These are phyloP conservation scores for Penicillium riverlandense DNA, from an alignment of 495 filamentous ascomycete species.

Conservation along the genomic window DNA sequence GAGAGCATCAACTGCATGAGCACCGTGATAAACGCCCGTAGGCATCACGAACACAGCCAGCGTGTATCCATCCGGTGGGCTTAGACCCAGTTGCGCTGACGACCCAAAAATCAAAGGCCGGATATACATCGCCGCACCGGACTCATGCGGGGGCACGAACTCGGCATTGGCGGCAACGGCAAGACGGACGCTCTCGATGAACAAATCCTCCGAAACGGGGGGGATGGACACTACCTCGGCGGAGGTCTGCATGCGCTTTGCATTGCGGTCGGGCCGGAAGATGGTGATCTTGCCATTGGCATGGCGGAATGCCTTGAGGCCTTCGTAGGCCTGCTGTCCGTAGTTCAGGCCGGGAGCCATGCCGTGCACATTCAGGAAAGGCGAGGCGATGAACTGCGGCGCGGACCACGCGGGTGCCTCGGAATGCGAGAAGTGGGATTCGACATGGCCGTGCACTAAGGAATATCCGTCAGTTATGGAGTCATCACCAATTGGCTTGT, in stretches of 20 bases:
- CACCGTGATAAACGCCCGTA: slow-evolving; percentile 84
- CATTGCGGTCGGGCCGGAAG: slow-evolving; percentile 78
- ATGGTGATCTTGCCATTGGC: slow-evolving; percentile 55
- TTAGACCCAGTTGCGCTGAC: slow-evolving; percentile 71
- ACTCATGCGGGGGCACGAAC: slow-evolving; percentile 77
- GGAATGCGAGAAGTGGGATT: slow-evolving; percentile 23
- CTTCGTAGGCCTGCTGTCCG: slow-evolving; percentile 89
- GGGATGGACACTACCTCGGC: slow-evolving; percentile 76
- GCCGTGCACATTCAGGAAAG: slow-evolving; percentile 76
- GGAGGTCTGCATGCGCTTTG: slow-evolving; percentile 69
- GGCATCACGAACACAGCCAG: slow-evolving; percentile 81
- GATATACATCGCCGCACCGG: slow-evolving; percentile 83
- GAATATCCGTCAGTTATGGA: neutral
- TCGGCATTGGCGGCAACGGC: slow-evolving; percentile 82
- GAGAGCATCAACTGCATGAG: slow-evolving; percentile 69
- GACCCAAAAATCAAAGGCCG: slow-evolving; percentile 81
- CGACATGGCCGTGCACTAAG: slow-evolving; percentile 26
- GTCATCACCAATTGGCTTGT: neutral
- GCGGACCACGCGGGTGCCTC: slow-evolving; percentile 57
- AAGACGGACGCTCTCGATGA: slow-evolving; percentile 64
- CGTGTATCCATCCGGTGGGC: slow-evolving; percentile 80
- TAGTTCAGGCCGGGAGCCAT: slow-evolving; percentile 91
- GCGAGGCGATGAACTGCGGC: slow-evolving; percentile 66
- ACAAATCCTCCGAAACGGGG: slow-evolving; percentile 61
- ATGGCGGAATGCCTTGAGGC: slow-evolving; percentile 82